Base-by-base conservation (phyloP, 352 stramenopile genomes). In the Globisporangium viniferum region DNA sequence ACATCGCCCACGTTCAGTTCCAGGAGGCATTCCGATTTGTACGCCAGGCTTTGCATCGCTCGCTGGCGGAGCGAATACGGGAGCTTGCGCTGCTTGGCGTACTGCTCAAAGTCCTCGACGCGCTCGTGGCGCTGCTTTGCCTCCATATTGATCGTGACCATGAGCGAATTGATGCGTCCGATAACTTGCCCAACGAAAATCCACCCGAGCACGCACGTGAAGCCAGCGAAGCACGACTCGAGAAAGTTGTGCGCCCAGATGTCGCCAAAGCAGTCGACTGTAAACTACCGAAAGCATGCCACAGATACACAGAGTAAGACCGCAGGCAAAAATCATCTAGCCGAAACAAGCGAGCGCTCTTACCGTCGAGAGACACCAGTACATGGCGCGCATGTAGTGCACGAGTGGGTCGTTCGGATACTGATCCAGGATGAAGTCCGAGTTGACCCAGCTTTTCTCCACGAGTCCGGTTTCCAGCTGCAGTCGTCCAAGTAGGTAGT, bases 151-250 rank as follows among this genome's bases (percentile, higher is more conserved):
- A 91, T 74, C 3, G 81, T 86, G 22, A 86, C 73, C 74, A 93
- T 91, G n/a, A 93, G 66, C 24, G 77, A 63, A 18, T 87, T 91
- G 58, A 93, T 91, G 9, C 77, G 79, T 0, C 81, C 80, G 48
- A 91, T 91, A 14, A 91, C 80, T 57, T 93, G 84, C 0, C 82
- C 84, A 55, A 93, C 80, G 66, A 93, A 93, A 44, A 93, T 77
- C 84, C 84, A 93, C 0, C 84, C 84, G 12, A 93, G 71, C 5
- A 89, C 76, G 71, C 84, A 93, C 5, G 80, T 90, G 48, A 82
- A 86, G 22, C 81, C 73, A 4, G 80, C 82, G 51, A 78, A 93
- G 29, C 79, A 72, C 0, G 77, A 80, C 63, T 93, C 84, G 1
- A 90, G 69, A 46, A 87, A 77, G 46, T 93, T 93, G 5, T 76